Base-by-base conservation (phyloP, 169 alveolate genomes). In the Eimeria falciformis region DNA sequence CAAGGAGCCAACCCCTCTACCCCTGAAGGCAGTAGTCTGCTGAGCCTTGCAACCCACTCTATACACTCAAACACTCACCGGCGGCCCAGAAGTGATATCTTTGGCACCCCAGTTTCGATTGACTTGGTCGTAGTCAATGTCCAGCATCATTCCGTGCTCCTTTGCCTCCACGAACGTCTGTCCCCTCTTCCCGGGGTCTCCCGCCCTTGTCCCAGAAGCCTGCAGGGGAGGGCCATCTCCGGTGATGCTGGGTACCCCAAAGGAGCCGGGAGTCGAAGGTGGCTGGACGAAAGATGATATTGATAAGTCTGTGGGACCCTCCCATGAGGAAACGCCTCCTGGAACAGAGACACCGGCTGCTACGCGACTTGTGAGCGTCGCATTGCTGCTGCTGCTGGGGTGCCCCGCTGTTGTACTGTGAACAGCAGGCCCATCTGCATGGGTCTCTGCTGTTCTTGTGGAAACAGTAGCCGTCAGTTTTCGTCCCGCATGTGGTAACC, bases 81-180 rank as follows among this genome's bases (percentile, higher is more conserved):
- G 89, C 9, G 89, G 89, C 53, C 89, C 89, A 53, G 89, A 53
- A 27, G 50, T 55, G 5, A 25, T 7, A 33, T 55, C 55, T 55
- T 65, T 18, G 47, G 68, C 9, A n/a, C 23, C 29, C 84, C 75
- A 66, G 23, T 45, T 18, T 43, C 27, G 66, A 5, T 69, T 73
- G 82, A 81, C 85, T 73, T 89, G 71, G 83, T 89, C 93, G 65
- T 89, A 89, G 82, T 89, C 93, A 23, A 89, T 62, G 47, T 56
- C 82, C 33, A 73, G 75, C 89, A 89, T 89, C 93, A 89, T 89
- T 25, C 66, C 68, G 71, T 89, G 93, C 50, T 89, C 90, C 29
- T 66, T 43, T 6, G 62, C 29, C 5, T 23, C 68, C 58, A 40
- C 25, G n/a, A 73, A 89, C 27, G 11, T 6, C 5, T 53, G 21